phyloP scores from a whole-genome alignment of 208 protist species.

The Trypanosoma platydactyli region DNA sequence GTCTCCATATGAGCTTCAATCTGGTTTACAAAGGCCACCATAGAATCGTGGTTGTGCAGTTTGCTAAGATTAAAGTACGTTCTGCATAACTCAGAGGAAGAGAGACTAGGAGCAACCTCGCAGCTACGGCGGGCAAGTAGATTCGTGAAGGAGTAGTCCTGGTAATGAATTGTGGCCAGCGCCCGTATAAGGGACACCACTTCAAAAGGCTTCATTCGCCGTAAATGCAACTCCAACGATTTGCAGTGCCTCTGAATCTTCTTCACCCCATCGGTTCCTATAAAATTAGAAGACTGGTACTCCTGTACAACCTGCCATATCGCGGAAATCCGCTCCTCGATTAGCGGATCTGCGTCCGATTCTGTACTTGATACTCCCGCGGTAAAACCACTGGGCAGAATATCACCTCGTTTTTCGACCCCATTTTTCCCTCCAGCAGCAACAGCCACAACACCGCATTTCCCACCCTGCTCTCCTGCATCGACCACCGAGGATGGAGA shows the following conservation, averaged over 20 bases:
- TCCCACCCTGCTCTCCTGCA: not conserved
- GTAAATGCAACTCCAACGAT: slow-evolving; percentile 49
- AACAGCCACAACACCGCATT: not conserved
- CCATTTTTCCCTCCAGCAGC: not conserved
- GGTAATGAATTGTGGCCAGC: slow-evolving; percentile 65
- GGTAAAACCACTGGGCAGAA: not conserved
- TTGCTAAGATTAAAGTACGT: slow-evolving; percentile 79
- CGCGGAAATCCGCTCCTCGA: slow-evolving; percentile 32
- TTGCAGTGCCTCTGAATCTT: slow-evolving; percentile 47
- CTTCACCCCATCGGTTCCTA: slow-evolving; percentile 27
- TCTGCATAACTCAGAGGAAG: slow-evolving; percentile 43
- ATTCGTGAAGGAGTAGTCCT: slow-evolving; percentile 64
- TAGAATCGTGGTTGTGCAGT: slow-evolving; percentile 74
- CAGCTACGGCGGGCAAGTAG: slow-evolving; percentile 73
- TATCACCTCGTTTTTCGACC: not conserved
- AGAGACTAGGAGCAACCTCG: slow-evolving; percentile 60
- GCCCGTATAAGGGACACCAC: slow-evolving; percentile 45
- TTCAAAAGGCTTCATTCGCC: slow-evolving; percentile 51
- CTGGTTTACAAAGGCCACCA: slow-evolving; percentile 68
- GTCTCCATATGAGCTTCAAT: slow-evolving; percentile 44
- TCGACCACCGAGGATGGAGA: not conserved
- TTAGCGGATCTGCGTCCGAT: slow-evolving; percentile 21
- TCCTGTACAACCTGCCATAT: slow-evolving; percentile 40
- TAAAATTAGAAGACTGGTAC: slow-evolving; percentile 20
- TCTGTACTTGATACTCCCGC: not conserved